Base-by-base conservation (phyloP, 306 rosid species). In the Vigna radiata region DNA sequence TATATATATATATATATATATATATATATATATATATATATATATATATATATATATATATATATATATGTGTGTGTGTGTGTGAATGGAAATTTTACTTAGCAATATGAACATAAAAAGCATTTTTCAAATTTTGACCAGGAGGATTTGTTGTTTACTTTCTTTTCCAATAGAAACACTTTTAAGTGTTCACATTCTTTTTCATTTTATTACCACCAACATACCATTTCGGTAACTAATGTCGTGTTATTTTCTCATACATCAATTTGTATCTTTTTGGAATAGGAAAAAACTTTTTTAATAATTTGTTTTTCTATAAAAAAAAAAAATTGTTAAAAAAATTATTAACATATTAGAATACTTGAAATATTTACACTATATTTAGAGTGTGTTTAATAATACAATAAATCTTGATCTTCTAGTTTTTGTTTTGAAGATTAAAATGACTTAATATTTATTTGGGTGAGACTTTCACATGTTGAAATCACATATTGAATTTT, bases 51-150 rank as follows among this genome's bases (percentile, higher is more conserved):
- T n/a, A n/a, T n/a, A n/a, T n/a, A n/a, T n/a, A n/a, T n/a, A n/a
- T n/a, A n/a, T n/a, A n/a, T n/a, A n/a, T n/a, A n/a, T n/a, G n/a
- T n/a, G n/a, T n/a, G n/a, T n/a, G n/a, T n/a, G n/a, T 55, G 13
- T 41, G 46, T 41, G 13, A 41, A 41, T 9, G 46, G 27, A 46
- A 63, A 13, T 36, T 63, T 21, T 33, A 21, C 54, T 48, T 66
- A 37, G 39, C 36, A 71, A 18, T 74, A 36, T 46, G 78, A 23
- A 62, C 27, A 55, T 8, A 12, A 31, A 61, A 47, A 55, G 46
- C 16, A 29, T 29, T 29, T 47, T 52, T 79, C 70, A 54, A 67
- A 29, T 74, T 83, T 52, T 58, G 15, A 59, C 21, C 9, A 54
- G n/a, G 54, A 67, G 39, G 12, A 18, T 69, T 52, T 31, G 21